Base-by-base conservation (phyloP, 345 rosid genomes). In the Lenwebbia sp. region DNA sequence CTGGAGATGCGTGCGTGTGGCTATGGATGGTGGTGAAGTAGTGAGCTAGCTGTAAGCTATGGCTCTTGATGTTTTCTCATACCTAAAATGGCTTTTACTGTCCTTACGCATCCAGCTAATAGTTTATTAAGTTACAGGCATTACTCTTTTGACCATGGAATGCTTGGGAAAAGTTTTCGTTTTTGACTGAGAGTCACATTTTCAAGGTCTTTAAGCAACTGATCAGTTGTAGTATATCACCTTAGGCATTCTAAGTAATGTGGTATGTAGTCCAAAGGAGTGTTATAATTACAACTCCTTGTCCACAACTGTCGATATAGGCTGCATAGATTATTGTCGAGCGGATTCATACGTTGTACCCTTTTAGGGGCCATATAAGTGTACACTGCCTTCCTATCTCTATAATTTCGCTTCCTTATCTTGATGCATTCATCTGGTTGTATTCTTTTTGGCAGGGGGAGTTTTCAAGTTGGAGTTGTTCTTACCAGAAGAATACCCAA, bases 401-500 rank as follows among this genome's bases (percentile, higher is more conserved):
- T 70, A 19, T 19, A 19, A 4, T 70, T 10, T 70, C 26, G 21
- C 81, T 70, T 70, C 47, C 47, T 19, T 37, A 51, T 70, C 83
- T 49, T 5, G 56, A 54, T 21, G 53, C 51, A 84, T 87, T 83
- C 10, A 85, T 83, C 76, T 30, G 76, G 62, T 37, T 87, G 83
- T 88, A 62, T 83, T 65, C 87, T 22, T 82, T 85, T 86, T 56
- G 86, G 41, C 90, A 97, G 99, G 99, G 54, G 99, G 99, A 33
- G 99, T 98, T 83, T 98, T 98, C 95, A 98, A 98, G 92, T 91
- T 98, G 96, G 99, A 98, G 88, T 92, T 98, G 84, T 98, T 98
- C 92, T 92, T 98, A 86, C 99, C 99, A 37, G 99, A 98, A 93
- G 99, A 98, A 88, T 98, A 98, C 92, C 99, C 99, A 55, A 98